Conservation (phyloP, 73 alveolate species). For the Breviolum minutum region DNA sequence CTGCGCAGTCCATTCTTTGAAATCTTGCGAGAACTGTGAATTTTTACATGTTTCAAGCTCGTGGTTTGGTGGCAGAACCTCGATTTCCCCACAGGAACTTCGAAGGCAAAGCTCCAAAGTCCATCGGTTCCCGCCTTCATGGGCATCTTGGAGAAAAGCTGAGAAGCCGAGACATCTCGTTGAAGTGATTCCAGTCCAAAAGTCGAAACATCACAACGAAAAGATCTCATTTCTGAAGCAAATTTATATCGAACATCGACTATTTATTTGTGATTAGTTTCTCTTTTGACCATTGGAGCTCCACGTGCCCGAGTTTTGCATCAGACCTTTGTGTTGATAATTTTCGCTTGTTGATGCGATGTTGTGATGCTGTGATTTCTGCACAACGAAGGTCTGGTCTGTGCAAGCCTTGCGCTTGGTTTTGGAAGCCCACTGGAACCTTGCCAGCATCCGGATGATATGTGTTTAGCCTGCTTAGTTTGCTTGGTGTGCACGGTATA, state of each 20-base stretch:
- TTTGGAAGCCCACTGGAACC: conserved; percentile 70
- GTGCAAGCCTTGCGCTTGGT: conserved; percentile 79
- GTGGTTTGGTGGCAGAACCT: too few species aligned
- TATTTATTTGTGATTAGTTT: not conserved
- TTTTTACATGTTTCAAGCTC: too few species aligned
- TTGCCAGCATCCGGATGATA: not conserved
- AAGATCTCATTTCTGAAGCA: not conserved
- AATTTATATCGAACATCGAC: not conserved
- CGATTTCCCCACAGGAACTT: not conserved
- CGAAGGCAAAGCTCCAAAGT: not conserved
- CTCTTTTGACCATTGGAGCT: not conserved
- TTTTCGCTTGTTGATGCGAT: too few species aligned
- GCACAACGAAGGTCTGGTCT: conserved; percentile 38
- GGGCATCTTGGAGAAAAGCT: not conserved
- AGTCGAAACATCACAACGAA: too few species aligned
- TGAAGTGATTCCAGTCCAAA: too few species aligned
- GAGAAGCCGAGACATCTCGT: too few species aligned
- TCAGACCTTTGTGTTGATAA: too few species aligned
- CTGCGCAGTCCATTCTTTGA: too few species aligned
- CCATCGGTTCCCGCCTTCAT: conserved; percentile 24
- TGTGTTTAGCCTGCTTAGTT: not conserved
- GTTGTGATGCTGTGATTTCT: too few species aligned
- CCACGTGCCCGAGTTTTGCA: too few species aligned
- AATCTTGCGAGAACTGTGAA: too few species aligned
- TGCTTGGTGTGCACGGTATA: too few species aligned